Percentiles rank a stretch among this genome's conserved stretches.
phyloP scores from a whole-genome alignment of 176 grass and related monocot genomes.

The Bromus sterilis region DNA sequence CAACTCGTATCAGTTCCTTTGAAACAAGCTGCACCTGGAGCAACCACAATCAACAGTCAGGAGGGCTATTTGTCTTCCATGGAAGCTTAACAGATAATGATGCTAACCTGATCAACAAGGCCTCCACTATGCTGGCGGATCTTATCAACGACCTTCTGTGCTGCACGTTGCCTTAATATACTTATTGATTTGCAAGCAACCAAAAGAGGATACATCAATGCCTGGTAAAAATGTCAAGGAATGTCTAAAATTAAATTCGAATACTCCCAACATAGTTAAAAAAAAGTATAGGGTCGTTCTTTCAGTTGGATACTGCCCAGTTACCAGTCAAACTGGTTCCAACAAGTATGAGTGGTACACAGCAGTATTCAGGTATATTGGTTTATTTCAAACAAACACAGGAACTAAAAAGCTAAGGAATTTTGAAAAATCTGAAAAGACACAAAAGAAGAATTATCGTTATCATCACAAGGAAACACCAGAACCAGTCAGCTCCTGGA shows the following conservation, averaged over 20 bases:
- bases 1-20: constrained; percentile 92
- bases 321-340: not conserved
- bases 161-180: constrained; percentile 72
- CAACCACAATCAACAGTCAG: constrained; percentile 15
- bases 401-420: not conserved
- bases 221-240: constrained; percentile 39
- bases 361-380: not conserved
- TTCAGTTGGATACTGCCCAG: not conserved
- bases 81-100: not conserved
- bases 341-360: not conserved
- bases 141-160: constrained; percentile 92
- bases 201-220: constrained; percentile 97
- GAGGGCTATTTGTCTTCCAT: not conserved
- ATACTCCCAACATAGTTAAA: not conserved
- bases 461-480: not conserved
- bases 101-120: constrained; percentile 88
- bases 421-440: not conserved
- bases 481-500: not conserved
- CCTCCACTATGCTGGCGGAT: constrained; percentile 89
- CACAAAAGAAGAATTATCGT: not conserved
- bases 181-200: constrained; percentile 99
- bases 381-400: not conserved
- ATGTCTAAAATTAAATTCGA: constrained; percentile 19
- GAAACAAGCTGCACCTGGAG: constrained; percentile 92
- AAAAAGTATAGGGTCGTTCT: not conserved